Evolutionary conservation across 164 flowering plant species (phyloP).

Genomic region (Hamamelis virginiana): DNA sequence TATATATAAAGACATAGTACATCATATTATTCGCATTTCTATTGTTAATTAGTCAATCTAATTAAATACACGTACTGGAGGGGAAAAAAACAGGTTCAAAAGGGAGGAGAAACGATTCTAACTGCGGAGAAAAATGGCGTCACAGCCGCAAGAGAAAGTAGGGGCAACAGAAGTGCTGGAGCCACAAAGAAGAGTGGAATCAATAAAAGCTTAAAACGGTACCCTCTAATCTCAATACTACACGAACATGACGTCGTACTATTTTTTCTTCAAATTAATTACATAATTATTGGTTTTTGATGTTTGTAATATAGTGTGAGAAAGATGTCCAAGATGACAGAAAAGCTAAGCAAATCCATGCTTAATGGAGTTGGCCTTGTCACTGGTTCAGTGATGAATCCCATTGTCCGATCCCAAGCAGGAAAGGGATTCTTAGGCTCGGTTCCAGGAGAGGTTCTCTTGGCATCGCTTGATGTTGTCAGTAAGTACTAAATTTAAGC

Average conservation of each 20-base stretch:
- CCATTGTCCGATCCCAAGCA: conserved; percentile 61
- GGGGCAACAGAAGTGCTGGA: conserved; percentile 18
- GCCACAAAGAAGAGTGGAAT: conserved; percentile 38
- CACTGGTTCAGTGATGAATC: conserved; percentile 59
- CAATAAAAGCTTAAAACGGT: conserved; percentile 69
- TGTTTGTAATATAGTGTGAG: conserved; percentile 48
- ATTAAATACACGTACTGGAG: no score
- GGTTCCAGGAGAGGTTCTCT: conserved; percentile 83
- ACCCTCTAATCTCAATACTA: no score
- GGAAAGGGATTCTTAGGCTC: conserved; percentile 59
- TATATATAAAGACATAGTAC: no score
- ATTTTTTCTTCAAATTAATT: neutral
- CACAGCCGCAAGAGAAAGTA: conserved; percentile 4
- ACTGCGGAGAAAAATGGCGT: conserved; percentile 29
- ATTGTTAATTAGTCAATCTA: no score
- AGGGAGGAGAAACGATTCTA: conserved; percentile 69
- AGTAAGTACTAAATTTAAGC: conserved; percentile 68
- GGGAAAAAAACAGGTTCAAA: conserved; percentile 53
- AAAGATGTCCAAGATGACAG: conserved; percentile 75
- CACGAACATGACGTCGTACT: no score
- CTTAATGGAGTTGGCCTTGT: conserved; percentile 60
- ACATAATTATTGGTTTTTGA: neutral
- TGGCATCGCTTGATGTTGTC: conserved; percentile 89
- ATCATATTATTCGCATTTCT: no score
- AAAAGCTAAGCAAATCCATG: conserved; percentile 66